Base-by-base conservation (phyloP, 2,329 filamentous ascomycete species). In the Davidsoniella virescens region DNA sequence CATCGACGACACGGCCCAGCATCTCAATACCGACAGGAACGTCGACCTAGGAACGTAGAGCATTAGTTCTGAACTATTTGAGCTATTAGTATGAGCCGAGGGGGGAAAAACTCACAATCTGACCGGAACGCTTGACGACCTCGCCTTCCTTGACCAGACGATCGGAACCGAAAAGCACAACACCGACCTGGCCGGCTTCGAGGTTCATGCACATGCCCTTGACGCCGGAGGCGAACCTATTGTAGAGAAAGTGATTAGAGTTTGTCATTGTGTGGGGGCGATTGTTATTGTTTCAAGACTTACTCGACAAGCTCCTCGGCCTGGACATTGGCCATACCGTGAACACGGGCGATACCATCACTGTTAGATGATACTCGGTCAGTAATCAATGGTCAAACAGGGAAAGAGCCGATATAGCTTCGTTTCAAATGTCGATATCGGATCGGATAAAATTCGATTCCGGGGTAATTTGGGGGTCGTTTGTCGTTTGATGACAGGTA, bases 191-290 rank as follows among this genome's bases (percentile, higher is more conserved):
- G 70, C 92, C 92, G 71, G 92, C 92, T 77, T 98, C 92, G 73
- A 98, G 82, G 85, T 98, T 98, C 90, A 98, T 96, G 86, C 90
- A 96, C 92, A 98, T 98, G 71, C 92, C 92, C 83, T 96, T 96
- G 73, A 96, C 92, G 71, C 92, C 92, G 59, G 92, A 98, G 65
- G 92, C 87, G 77, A 98, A 98, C 78, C 88, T 95, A 59, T 23
- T 44, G 5, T 41, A 39, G 17, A 23, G 20, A 23, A 33, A 12
- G 10, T 33, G 4, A 12, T 33, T 33, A 33, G 29, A 33, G 29
- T 3, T 33, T 9, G 29, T 12, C 29, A 33, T 33, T 9, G 2
- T 33, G 29, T 33, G 29, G 10, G 10, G 29, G 29, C 12, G 2
- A 2, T 33, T 33, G 10, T 33, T 33, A 12, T 33, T 33, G 29